Percentiles rank a stretch among this genome's conserved stretches.
These are phyloP conservation scores for Rubroshorea leprosula DNA, from an alignment of 345 rosid species.

Conservation along the genomic window DNA sequence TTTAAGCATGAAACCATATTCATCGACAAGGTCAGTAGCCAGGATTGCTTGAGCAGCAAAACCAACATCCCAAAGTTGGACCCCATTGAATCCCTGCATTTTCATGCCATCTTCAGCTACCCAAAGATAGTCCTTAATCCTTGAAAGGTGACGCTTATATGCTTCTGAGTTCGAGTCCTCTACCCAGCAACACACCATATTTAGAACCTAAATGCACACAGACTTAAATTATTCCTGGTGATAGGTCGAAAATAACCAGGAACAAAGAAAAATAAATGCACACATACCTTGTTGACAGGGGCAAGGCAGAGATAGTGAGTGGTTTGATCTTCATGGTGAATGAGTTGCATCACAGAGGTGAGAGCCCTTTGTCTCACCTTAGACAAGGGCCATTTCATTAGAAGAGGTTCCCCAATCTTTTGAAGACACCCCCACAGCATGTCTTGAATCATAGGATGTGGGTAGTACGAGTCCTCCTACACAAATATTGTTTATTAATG, in stretches of 20 bases:
- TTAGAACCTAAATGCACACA: conserved; percentile 27
- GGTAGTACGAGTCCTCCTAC: conserved; percentile 59
- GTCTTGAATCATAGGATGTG: conserved; percentile 50
- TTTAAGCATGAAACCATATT: conserved; percentile 40
- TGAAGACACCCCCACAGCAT: conserved; percentile 47
- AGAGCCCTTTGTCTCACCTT: conserved; percentile 51
- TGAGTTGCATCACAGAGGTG: conserved; percentile 36
- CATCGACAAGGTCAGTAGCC: conserved; percentile 40
- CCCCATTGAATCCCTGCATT: conserved; percentile 63
- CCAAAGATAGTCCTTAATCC: conserved; percentile 62
- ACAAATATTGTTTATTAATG: too few species aligned
- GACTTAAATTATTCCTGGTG: too few species aligned
- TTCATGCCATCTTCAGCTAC: conserved; percentile 67
- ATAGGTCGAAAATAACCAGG: too few species aligned
- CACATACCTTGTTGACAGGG: conserved; percentile 46
- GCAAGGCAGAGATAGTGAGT: conserved; percentile 48
- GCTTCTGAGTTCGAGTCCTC: conserved; percentile 52
- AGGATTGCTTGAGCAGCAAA: conserved; percentile 58
- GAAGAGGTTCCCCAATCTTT: conserved; percentile 43
- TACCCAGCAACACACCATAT: conserved; percentile 60
- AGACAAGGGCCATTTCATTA: conserved; percentile 47
- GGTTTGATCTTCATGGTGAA: conserved; percentile 59
- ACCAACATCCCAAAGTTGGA: conserved; percentile 63
- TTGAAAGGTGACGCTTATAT: conserved; percentile 40
- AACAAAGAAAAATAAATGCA: too few species aligned